Base-by-base conservation (phyloP, 106 monocot species). In the Triglochin maritima region DNA sequence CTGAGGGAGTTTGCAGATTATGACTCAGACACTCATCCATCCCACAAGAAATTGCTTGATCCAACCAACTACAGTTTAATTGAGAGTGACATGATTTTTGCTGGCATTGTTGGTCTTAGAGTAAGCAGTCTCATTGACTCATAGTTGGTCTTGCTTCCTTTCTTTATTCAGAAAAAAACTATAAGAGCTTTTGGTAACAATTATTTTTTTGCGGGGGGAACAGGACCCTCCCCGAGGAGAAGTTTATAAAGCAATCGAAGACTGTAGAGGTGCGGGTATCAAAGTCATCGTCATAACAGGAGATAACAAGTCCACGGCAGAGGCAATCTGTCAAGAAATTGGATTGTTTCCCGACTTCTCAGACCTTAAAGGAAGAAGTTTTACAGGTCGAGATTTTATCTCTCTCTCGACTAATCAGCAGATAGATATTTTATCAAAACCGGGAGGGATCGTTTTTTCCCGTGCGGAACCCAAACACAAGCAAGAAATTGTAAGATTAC, bases 251-350 rank as follows among this genome's bases (percentile, higher is more conserved):
- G 88, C 88, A 42, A 88, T 88, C 47, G 79, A 77, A 66, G 88
- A 81, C 59, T 88, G 88, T 62, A 69, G 68, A 61, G 81, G 41
- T 62, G 87, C 87, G 15, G 87, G 87, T 9, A 81, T 87, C 44
- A 76, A 72, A 51, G 81, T 88, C 46, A 72, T 84, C 4, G 87
- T 88, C 41, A 84, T 88, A 55, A 88, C 87, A 9, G 87, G 87
- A 55, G 87, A 88, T 67, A 84, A 84, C 72, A 84, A 88, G 68
- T 79, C 81, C n/a, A 88, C 87, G 42, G 87, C 87, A 51, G 87
- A 87, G 62, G 76, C 87, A 46, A 71, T 87, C 47, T 87, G 87
- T 59, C 62, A 69, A 47, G 87, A 87, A 67, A 87, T 87, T 41
- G 79, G 83, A 9, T 65, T 87, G 50, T 81, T 87, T 67, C 43